Evolutionary conservation across 176 grass and related monocot species (phyloP), one percentile per base, ranked within the genome.

Genomic region (Ampelocalamus luodianensis): DNA sequence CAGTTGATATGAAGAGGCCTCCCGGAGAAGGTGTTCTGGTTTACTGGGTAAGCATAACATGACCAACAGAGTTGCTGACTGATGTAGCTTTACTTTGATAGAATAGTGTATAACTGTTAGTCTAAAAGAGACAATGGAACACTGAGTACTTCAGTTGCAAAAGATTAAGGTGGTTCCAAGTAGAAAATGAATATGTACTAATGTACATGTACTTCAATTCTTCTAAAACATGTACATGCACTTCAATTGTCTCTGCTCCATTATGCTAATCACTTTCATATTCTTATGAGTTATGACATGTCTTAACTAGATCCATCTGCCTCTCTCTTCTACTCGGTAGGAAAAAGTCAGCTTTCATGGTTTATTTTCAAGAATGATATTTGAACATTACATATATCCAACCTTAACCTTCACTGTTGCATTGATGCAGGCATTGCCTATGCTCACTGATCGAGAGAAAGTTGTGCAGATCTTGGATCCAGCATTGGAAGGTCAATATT

Each of bases 401-500:
- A 85, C n/a, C 50, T 26, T 82, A 65, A 85, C n/a, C 44, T 26
- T 65, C 74, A 80, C 22, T 66, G 29, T 87, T 68, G 24, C 69
- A 65, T 83, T 75, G 76, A 87, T 78, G 62, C 71, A 99, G 97
- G 90, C 97, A 55, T 81, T 99, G 24, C 93, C 97, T 58, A 88
- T 90, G 83, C 90, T 99, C 66, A 99, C 90, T 55, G 97, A 92
- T 83, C 81, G 97, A 73, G 97, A 96, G 50, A 94, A 99, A 75
- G 97, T 96, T 72, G 86, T 92, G 53, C 85, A 70, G 73, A 96
- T 99, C 77, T 81, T 96, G 90, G 97, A 99, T 85, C 92, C 97
- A 79, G 90, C 91, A 86, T 85, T 96, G 66, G 97, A 99, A 88
- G 90, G 97, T n/a, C 97, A 99, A 82, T 96, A 94, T 77, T 89